Evolutionary conservation across 176 grass and related monocot genomes (phyloP).

Genomic region (Melocanna baccifera): DNA sequence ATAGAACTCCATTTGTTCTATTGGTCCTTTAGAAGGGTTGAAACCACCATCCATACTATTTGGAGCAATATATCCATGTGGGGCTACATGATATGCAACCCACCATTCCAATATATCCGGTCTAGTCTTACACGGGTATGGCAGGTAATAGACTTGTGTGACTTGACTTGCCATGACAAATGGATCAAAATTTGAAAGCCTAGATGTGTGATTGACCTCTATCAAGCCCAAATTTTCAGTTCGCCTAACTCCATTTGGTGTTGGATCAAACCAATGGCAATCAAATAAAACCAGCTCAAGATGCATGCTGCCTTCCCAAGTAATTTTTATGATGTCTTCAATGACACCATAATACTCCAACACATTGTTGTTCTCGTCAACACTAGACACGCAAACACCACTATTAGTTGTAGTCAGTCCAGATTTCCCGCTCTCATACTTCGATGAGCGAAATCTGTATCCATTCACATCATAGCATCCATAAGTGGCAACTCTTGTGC

Average conservation of each 20-base stretch:
- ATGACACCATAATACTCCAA: background rate
- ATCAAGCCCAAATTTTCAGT: too few relatives aligned
- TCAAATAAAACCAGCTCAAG: background rate
- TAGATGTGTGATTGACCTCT: too few relatives aligned
- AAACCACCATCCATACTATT: background rate
- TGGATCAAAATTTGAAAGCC: too few relatives aligned
- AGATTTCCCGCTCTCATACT: background rate
- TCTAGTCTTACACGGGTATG: background rate
- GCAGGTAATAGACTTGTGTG: too few relatives aligned
- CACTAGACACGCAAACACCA: background rate
- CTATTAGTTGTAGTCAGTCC: too few relatives aligned
- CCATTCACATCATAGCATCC: background rate
- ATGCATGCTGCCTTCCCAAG: background rate
- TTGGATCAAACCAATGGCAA: background rate
- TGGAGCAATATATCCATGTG: background rate
- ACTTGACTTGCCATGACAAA: too few relatives aligned
- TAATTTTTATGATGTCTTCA: background rate
- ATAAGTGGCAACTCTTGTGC: background rate
- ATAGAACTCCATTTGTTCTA: background rate
- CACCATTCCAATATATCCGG: background rate
- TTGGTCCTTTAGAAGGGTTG: background rate
- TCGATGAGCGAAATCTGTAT: background rate
- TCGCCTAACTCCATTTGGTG: background rate
- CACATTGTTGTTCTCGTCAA: background rate
- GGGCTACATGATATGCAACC: background rate